Base-by-base conservation (phyloP, 495 filamentous ascomycete species). In the Pyrenula massariospora region DNA sequence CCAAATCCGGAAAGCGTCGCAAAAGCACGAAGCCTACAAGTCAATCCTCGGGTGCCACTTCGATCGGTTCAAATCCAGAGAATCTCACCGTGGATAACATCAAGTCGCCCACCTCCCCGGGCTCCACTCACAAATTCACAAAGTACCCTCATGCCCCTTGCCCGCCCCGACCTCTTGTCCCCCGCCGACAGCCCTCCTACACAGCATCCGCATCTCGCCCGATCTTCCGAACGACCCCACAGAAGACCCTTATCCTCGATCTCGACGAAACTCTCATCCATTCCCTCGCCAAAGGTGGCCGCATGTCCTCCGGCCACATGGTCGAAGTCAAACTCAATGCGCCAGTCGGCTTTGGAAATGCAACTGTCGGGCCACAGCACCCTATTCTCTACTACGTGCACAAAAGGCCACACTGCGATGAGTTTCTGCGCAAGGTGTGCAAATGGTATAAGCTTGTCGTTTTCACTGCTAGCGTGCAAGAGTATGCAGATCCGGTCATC, bases 391-490 rank as follows among this genome's bases (percentile, higher is more conserved):
- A 98, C 72, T 97, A 96, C 74, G 93, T 98, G 53, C 94, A 97
- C 72, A 96, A 97, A 72, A 83, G 93, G 56, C 93, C 93, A 25
- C 83, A 95, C 65, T 97, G 94, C 70, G 92, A 98, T 69, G 93
- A 97, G 57, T 98, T 98, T 65, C 71, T 98, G 62, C 83, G 91
- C 68, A 91, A 94, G 80, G 82, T 92, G 52, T 89, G 84, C 77
- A 93, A 93, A 74, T 98, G 93, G 93, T 98, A 95, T 69, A 96
- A 96, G 67, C 77, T 97, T n/a, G 86, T 98, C 55, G 74, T 96
- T 53, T 98, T 98, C 69, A 98, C 93, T 5, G 93, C 93, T 10
- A 94, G 88, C 48, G 94, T 98, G 24, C 93, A 98, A 68, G 93
- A 98, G 67, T 98, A 98, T 65, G 93, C 93, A 57, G 93, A 98